phyloP scores from a whole-genome alignment of 2,329 filamentous ascomycete genomes.

The Magnaporthiopsis rhizophila region DNA sequence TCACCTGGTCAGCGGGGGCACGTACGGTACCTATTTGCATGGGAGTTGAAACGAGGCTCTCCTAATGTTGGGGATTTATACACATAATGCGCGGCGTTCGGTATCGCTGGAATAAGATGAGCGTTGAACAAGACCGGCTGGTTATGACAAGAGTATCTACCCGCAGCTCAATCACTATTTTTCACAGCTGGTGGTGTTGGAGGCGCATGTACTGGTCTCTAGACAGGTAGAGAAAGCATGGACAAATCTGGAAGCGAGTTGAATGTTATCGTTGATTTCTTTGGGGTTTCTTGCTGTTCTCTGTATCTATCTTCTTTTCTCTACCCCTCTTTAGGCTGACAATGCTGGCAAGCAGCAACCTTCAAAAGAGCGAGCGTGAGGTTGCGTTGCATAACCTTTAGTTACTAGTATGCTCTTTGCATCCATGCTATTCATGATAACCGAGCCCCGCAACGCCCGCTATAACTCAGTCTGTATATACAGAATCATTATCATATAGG shows the following conservation, averaged over 20 bases:
- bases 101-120: background rate
- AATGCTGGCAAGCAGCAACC: too few relatives aligned
- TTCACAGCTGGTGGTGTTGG: background rate
- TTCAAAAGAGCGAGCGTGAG: too few relatives aligned
- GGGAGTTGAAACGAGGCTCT: background rate
- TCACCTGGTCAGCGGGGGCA: too few relatives aligned
- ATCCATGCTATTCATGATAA: background rate
- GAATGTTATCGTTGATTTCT: background rate
- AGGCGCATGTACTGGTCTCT: background rate
- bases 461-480: background rate
- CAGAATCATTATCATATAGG: background rate
- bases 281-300: background rate
- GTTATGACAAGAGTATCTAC: background rate
- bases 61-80: background rate
- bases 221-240: background rate
- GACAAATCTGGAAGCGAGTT: constrained; percentile 3
- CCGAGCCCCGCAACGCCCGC: too few relatives aligned
- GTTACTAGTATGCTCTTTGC: background rate
- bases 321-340: too few relatives aligned
- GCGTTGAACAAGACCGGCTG: background rate
- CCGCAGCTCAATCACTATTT: background rate
- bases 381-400: too few relatives aligned
- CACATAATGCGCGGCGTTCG: background rate
- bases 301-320: too few relatives aligned
- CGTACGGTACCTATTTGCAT: too few relatives aligned